Base-by-base conservation (phyloP, 83 land plant genomes). In the Diphasiastrum complanatum region DNA sequence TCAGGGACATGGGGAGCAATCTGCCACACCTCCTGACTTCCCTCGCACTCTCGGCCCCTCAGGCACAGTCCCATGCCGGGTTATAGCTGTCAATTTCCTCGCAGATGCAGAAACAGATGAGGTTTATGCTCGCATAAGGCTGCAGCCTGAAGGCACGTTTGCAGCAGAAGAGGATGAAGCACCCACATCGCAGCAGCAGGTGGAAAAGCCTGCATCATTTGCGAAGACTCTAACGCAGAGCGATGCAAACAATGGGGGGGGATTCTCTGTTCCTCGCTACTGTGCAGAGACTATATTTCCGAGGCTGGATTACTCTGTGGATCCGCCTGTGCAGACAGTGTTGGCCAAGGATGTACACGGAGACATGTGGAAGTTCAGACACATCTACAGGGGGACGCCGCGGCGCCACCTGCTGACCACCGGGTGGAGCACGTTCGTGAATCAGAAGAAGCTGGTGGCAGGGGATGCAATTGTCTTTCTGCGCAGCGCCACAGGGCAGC, bases 281-380 rank as follows among this genome's bases (percentile, higher is more conserved):
- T 93, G 99, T 63, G 99, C 99, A 0, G 99, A 93, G 83, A 89
- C 99, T 32, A 89, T 93, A 25, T 93, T 93, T 55, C 99, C 99
- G 0, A 63, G 84, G 27, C 56, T 93, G 65, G 99, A 93, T 61
- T 93, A 89, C 70, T 66, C 80, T 51, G 83, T 72, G 0, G 96
- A 93, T 49, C 99, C 99, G 0, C 99, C 99, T n/a, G 96, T 93
- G 1, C 99, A 93, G 68, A 89, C 79, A 5, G 85, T 93, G 24
- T 72, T 85, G 8, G 92, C 86, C 1, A 85, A 84, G 76, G 99
- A 93, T 73, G 99, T 93, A 0, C 99, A 93, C 61, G 99, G 99
- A 1, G 84, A 78, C 58, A 61, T 76, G n/a, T 93, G 96, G 96
- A 93, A 84, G 66, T 93, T 93, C 64, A 65, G 99, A 72, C 99